phyloP scores from a whole-genome alignment of 2,329 filamentous ascomycete species.

The Ophiostoma perfectum region DNA sequence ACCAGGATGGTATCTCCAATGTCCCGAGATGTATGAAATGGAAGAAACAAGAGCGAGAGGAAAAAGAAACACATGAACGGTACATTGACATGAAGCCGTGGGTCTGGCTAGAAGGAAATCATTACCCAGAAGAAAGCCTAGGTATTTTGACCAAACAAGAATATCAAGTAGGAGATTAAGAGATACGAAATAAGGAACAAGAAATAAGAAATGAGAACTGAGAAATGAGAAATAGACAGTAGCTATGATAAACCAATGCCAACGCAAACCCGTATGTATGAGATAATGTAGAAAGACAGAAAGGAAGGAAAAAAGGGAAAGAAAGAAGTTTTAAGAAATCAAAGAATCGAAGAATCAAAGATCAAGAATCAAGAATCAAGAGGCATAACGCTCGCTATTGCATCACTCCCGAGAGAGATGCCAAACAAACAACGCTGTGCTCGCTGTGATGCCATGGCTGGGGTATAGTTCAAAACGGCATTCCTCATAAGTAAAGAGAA shows the following conservation, averaged over 20 bases:
- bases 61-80: background rate
- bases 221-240: background rate
- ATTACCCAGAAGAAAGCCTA: too few relatives aligned
- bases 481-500: background rate
- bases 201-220: background rate
- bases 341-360: background rate
- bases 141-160: too few relatives aligned
- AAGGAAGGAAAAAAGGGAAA: background rate
- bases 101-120: background rate
- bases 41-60: background rate
- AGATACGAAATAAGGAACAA: background rate
- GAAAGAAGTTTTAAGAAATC: background rate
- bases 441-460: slow-evolving; percentile 1
- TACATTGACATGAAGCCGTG: background rate
- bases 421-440: slow-evolving; percentile 4
- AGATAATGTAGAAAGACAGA: background rate
- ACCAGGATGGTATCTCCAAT: background rate
- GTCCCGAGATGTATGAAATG: too few relatives aligned
- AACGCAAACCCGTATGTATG: background rate
- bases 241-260: background rate
- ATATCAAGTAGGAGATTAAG: background rate
- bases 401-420: background rate
- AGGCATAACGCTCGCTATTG: background rate
- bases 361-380: background rate
- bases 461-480: slow-evolving; percentile 5